Percentiles rank a stretch among this genome's conserved stretches.
These are phyloP conservation scores for Alternaria panax DNA, from an alignment of 2,329 filamentous ascomycete species.

Conservation along the genomic window DNA sequence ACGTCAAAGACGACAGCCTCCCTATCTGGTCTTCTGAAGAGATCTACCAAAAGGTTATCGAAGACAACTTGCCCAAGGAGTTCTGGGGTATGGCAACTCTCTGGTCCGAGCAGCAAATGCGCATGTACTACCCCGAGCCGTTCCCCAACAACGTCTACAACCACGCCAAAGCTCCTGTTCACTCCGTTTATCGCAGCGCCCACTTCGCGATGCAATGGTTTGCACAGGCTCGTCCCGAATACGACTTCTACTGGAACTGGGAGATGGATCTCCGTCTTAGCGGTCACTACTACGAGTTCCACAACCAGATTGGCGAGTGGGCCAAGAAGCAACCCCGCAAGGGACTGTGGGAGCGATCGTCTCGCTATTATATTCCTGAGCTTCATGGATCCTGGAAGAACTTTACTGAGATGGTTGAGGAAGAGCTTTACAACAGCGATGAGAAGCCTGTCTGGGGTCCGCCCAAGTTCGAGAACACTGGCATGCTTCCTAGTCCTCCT, in stretches of 20 bases:
- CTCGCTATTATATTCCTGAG: conserved; percentile 75
- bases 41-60: conserved; percentile 71
- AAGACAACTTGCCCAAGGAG: conserved; percentile 77
- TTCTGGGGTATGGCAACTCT: conserved; percentile 88
- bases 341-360: conserved; percentile 76
- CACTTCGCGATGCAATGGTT: conserved; percentile 62
- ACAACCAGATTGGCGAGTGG: conserved; percentile 70
- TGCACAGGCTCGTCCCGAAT: conserved; percentile 58
- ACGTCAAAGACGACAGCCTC: conserved; percentile 78
- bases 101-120: conserved; percentile 95
- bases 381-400: conserved; percentile 72
- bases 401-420: conserved; percentile 71
- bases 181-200: conserved; percentile 82
- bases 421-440: conserved; percentile 59
- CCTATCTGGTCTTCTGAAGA: conserved; percentile 80
- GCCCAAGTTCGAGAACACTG: conserved; percentile 54
- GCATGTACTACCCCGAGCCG: conserved; percentile 85
- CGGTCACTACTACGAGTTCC: conserved; percentile 84
- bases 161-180: conserved; percentile 70
- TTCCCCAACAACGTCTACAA: conserved; percentile 76
- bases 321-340: conserved; percentile 73
- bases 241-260: conserved; percentile 78
- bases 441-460: conserved; percentile 71
- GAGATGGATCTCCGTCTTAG: conserved; percentile 85
- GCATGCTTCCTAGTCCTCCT: conserved; percentile 65